Conservation (phyloP, 2,329 filamentous ascomycete genomes). For the Diplodia intermedia region DNA sequence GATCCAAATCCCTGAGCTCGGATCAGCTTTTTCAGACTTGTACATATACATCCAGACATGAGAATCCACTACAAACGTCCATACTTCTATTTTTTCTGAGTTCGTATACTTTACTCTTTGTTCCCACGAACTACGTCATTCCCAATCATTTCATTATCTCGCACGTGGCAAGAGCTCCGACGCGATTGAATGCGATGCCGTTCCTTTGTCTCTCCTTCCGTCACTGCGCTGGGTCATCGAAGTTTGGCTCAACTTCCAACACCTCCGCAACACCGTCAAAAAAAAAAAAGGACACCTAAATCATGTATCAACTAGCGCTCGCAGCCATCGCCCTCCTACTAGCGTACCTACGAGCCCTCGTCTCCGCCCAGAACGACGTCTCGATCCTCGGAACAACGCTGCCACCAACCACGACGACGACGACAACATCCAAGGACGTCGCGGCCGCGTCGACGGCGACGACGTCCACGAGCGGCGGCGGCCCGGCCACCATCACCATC, state of each 20-base stretch:
- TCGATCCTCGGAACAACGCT: constrained; percentile 2
- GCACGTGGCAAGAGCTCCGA: not conserved
- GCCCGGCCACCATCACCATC: constrained; percentile 10
- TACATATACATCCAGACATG: too few relatives aligned
- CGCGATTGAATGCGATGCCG: not conserved
- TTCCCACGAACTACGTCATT: not conserved
- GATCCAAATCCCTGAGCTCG: too few relatives aligned
- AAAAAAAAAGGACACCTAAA: not conserved
- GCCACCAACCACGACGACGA: not conserved
- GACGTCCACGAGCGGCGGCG: not conserved
- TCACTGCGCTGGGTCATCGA: constrained; percentile 4
- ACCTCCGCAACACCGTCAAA: not conserved
- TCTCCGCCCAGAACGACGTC: constrained; percentile 13
- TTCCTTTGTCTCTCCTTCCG: constrained; percentile 4
- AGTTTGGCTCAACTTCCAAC: not conserved
- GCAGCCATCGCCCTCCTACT: not conserved
- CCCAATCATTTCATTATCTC: not conserved
- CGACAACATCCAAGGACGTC: constrained; percentile 10
- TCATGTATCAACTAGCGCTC: not conserved
- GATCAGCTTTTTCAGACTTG: too few relatives aligned
- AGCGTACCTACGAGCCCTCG: not conserved
- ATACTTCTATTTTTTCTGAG: not conserved
- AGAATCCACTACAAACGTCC: too few relatives aligned
- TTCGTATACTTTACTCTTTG: not conserved
- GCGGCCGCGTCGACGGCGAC: not conserved